Percentiles rank a stretch among this genome's conserved stretches.
phyloP scores from a whole-genome alignment of 495 filamentous ascomycete genomes.

The Daldinia caldariorum region DNA sequence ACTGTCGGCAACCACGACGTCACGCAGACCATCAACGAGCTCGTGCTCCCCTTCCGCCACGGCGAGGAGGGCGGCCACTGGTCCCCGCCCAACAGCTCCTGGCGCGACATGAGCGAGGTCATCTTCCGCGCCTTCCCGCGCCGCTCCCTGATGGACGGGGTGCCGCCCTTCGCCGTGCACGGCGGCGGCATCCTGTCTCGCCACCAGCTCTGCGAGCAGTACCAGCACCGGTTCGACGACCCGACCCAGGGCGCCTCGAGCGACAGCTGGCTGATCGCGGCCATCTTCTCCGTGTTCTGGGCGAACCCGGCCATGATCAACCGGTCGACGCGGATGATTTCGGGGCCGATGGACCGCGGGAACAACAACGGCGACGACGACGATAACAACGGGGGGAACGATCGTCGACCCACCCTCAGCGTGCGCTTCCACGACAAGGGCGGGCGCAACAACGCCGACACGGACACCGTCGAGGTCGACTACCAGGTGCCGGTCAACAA shows the following conservation, averaged over 20 bases:
- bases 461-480: constrained; percentile 50
- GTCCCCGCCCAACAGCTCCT: constrained; percentile 47
- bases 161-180: constrained; percentile 19
- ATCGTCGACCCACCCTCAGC: constrained; percentile 24
- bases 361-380: not conserved
- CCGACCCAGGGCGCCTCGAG: constrained; percentile 50
- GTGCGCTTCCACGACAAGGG: constrained; percentile 53
- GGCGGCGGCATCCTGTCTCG: not conserved
- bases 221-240: constrained; percentile 48
- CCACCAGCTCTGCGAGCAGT: constrained; percentile 35
- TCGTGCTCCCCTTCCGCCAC: constrained; percentile 48
- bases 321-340: constrained; percentile 28
- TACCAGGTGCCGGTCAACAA: constrained; percentile 53
- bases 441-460: constrained; percentile 51
- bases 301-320: constrained; percentile 48
- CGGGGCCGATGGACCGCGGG: constrained; percentile 8
- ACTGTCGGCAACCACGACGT: constrained; percentile 47
- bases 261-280: constrained; percentile 52
- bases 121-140: constrained; percentile 38
- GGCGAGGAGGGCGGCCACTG: constrained; percentile 35
- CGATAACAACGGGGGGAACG: too few relatives aligned
- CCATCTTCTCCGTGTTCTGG: constrained; percentile 53
- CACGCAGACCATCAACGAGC: constrained; percentile 49
- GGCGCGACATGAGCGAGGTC: constrained; percentile 46
- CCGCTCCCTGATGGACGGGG: constrained; percentile 25